phyloP scores from a whole-genome alignment of 495 filamentous ascomycete genomes.

The Daldinia caldariorum region DNA sequence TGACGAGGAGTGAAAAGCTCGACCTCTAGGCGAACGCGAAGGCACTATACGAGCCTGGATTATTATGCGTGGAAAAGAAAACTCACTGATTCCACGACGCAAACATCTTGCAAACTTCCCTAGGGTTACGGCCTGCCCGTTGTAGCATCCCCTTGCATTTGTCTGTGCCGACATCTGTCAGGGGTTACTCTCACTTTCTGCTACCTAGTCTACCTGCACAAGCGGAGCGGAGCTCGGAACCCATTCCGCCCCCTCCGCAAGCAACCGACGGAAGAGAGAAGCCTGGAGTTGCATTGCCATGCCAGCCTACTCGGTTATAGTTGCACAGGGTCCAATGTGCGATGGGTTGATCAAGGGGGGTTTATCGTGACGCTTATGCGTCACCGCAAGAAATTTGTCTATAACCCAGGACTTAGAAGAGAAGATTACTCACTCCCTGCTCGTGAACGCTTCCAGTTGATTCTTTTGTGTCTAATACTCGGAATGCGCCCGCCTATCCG shows the following conservation, averaged over 20 bases:
- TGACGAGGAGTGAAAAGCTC: constrained; percentile 59
- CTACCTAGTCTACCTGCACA: not conserved
- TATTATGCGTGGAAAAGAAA: not conserved
- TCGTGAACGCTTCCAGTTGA: not conserved
- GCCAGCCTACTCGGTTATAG: not conserved
- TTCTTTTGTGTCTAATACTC: no score
- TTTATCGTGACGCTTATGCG: not conserved
- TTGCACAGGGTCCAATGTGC: not conserved
- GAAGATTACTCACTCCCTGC: not conserved
- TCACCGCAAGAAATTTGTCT: not conserved
- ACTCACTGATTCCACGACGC: not conserved
- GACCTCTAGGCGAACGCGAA: not conserved
- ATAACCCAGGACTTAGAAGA: not conserved
- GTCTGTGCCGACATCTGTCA: not conserved
- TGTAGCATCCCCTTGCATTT: not conserved
- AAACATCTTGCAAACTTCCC: not conserved
- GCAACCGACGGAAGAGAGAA: not conserved
- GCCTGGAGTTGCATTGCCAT: not conserved
- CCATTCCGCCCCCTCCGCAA: not conserved
- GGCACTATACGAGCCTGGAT: not conserved
- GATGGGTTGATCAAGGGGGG: not conserved
- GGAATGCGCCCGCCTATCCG: not conserved
- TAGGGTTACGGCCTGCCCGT: not conserved
- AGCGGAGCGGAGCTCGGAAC: constrained; percentile 2
- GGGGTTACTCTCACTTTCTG: not conserved